Base-by-base conservation (phyloP, 176 grass and related monocot genomes). In the Triticum dicoccoides region DNA sequence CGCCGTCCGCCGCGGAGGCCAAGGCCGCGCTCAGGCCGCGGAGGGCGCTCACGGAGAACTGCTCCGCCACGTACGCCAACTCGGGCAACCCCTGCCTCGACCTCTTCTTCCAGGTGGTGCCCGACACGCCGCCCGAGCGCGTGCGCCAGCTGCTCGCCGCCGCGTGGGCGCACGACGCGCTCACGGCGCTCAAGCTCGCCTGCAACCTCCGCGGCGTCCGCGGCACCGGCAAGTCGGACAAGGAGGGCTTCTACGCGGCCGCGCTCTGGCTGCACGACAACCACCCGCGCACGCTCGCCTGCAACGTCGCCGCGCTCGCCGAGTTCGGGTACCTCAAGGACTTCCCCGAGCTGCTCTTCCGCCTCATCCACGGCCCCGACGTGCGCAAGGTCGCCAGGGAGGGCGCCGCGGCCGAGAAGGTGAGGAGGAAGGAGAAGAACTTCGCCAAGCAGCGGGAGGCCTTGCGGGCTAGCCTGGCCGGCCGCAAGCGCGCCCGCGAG, bases 81-180 rank as follows among this genome's bases (percentile, higher is more conserved):
- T 92, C 90, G 62, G 90, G 93, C 6, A 78, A 90, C 59, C 59
- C 93, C 11, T 92, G 90, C 85, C 76, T 95, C 4, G 90, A 95
- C 78, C 89, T 91, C 76, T 94, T 91, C 83, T 94, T 94, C 89
- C 89, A 90, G 54, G 81, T 93, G 45, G 69, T 93, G 33, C 80
- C 87, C 29, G 69, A 71, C n/a, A 82, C 88, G 10, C 39, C 69
- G 5, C 25, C 81, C 24, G 38, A 29, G 2, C 71, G 37, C 20
- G 29, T 90, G 18, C 70, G 27, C 11, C 0, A 0, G 7, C 76
- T 86, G 13, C 85, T 93, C 30, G 49, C 70, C 9, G 75, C 80
- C 37, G 91, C 91, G 9, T 93, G 91, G 91, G 69, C 20, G 2
- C 63, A 85, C 39, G 82, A 90, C 85, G 49, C 69, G 3, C 32